These are phyloP conservation scores for Achaetomiella virescens DNA, from an alignment of 495 filamentous ascomycete species.

Conservation along the genomic window DNA sequence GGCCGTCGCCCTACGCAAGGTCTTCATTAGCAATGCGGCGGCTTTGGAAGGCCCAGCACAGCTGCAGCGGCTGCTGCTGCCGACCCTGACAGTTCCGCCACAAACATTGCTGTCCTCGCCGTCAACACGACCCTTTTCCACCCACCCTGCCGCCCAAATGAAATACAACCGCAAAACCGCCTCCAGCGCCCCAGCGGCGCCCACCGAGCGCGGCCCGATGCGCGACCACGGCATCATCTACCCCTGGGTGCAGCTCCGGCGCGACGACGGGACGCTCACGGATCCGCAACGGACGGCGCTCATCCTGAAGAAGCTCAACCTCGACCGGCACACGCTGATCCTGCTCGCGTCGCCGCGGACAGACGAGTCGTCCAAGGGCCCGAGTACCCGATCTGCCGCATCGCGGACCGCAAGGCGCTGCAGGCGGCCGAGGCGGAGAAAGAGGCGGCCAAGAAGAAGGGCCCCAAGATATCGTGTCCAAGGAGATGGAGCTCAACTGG, in stretches of 20 bases:
- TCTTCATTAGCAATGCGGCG: slow-evolving; percentile 30
- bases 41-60: not conserved
- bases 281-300: slow-evolving; percentile 34
- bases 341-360: slow-evolving; percentile 44
- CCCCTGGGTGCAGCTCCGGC: slow-evolving; percentile 49
- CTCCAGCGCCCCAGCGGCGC: not conserved
- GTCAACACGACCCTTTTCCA: slow-evolving; percentile 7
- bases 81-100: not conserved
- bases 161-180: not conserved
- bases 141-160: not conserved
- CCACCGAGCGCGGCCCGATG: not conserved
- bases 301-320: slow-evolving; percentile 47
- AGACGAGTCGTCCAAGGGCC: not conserved
- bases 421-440: slow-evolving; percentile 24
- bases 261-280: slow-evolving; percentile 43
- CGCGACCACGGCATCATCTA: slow-evolving; percentile 52
- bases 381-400: slow-evolving; percentile 56
- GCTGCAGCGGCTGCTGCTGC: slow-evolving; percentile 18
- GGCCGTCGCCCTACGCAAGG: slow-evolving; percentile 32
- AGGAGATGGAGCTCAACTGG: slow-evolving; percentile 83
- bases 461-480: slow-evolving; percentile 14
- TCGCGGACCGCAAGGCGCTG: slow-evolving; percentile 45
- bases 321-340: slow-evolving; percentile 47
- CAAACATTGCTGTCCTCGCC: not conserved
- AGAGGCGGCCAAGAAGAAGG: slow-evolving; percentile 21